Base-by-base conservation (phyloP, 1,139 yeast genomes). In the Geotrichum phurueaensis region DNA sequence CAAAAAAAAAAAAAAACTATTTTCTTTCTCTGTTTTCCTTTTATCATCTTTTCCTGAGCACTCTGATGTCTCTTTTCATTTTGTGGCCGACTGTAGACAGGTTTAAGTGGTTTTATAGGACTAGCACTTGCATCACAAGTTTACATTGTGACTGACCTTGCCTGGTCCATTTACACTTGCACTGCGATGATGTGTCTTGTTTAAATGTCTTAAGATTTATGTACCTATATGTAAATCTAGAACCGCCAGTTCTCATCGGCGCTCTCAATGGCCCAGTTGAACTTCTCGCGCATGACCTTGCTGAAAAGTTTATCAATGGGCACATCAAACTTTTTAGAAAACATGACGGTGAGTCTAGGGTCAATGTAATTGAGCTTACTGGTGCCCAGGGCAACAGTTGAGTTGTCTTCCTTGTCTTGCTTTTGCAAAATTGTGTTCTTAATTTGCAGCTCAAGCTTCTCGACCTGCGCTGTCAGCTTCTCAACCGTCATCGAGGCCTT, bases 311-410 rank as follows among this genome's bases (percentile, higher is more conserved):
- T 91, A 73, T 92, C 98, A 63, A 94, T 87, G 13, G 98, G 98
- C 29, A 94, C 97, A 62, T 84, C 80, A 71, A 79, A 90, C 74
- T 85, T 89, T 74, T 91, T 91, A 57, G 96, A 83, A 74, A 91
- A 94, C 81, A 89, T 85, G 54, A 89, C 97, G 0, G 96, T 86
- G 68, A 94, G 78, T 67, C 99, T 80, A 29, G 99, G 99, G 74
- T 94, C 99, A 64, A 92, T 92, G 78, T 92, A 92, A 74, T 92
- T 92, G 81, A 89, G 85, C 77, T 92, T 92, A 48, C 96, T 89
- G 0, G 99, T 92, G 53, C 96, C 92, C 68, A 92, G 79, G 0
- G 98, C 92, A 33, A 94, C 98, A 66, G 89, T 90, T 0, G 97
- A 89, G 71, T 92, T 92, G 71, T 90, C 97, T 72, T 92, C 96